Evolutionary conservation across 2,329 filamentous ascomycete species (phyloP).

Genomic region (Aspergillus sp.): DNA sequence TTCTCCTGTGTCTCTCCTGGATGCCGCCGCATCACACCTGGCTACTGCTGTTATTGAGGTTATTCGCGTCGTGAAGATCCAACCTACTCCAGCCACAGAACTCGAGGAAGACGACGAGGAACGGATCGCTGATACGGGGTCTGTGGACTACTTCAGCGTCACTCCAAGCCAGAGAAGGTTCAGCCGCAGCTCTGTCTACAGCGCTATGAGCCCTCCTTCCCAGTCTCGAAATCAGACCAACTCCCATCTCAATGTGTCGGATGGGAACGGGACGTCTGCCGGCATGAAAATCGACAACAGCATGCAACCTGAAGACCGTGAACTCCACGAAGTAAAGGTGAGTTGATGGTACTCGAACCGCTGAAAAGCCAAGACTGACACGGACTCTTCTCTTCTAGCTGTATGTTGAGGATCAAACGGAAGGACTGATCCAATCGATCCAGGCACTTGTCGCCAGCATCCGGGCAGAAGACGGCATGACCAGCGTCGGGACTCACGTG

Average conservation of each 20-base stretch:
- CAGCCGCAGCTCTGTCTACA: slow-evolving; percentile 64
- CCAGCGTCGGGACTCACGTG: slow-evolving; percentile 61
- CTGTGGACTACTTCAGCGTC: slow-evolving; percentile 58
- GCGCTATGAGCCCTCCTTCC: slow-evolving; percentile 58
- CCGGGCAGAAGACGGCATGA: slow-evolving; percentile 54
- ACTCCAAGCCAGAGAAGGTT: slow-evolving; percentile 39
- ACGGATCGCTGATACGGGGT: slow-evolving; percentile 53
- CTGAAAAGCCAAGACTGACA: too few species aligned
- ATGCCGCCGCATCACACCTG: slow-evolving; percentile 86
- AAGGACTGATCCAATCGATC: slow-evolving; percentile 67
- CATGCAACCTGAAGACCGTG: slow-evolving; percentile 34
- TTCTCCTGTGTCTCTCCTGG: slow-evolving; percentile 83
- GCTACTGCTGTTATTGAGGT: slow-evolving; percentile 79
- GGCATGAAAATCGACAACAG: slow-evolving; percentile 32
- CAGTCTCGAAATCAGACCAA: slow-evolving; percentile 25
- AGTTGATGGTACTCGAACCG: slow-evolving; percentile 7
- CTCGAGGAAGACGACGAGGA: slow-evolving; percentile 69
- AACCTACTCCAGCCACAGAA: slow-evolving; percentile 62
- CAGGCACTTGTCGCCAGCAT: slow-evolving; percentile 70
- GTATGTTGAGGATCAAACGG: slow-evolving; percentile 75
- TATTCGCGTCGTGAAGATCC: slow-evolving; percentile 73
- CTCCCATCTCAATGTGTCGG: slow-evolving; percentile 19
- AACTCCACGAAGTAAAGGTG: slow-evolving; percentile 55
- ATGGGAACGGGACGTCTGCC: slow-evolving; percentile 22
- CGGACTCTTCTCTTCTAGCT: too few species aligned